phyloP scores from a whole-genome alignment of 371 early-diverging fungal species.

The Mucor racemosus region DNA sequence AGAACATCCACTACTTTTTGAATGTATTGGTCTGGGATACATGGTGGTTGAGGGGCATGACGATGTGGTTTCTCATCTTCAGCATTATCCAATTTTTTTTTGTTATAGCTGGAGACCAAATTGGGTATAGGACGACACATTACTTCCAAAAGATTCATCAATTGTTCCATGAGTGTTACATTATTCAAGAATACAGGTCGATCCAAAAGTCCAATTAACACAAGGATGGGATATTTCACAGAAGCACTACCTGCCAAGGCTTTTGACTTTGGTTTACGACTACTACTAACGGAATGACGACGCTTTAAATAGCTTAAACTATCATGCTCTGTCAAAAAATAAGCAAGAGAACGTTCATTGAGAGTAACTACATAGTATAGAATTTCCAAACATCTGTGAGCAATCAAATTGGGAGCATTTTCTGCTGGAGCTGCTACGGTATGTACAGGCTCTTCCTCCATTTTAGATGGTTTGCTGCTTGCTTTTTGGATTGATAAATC shows the following conservation, averaged over 20 bases:
- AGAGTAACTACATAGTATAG: constrained; percentile 74
- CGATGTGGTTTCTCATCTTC: constrained; percentile 4
- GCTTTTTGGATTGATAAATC: constrained; percentile 1
- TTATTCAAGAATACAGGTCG: constrained; percentile 80
- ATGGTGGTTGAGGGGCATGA: constrained; percentile 62
- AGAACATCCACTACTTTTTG: constrained; percentile 87
- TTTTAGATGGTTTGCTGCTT: not conserved
- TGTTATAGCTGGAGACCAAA: constrained; percentile 57
- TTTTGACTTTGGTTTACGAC: constrained; percentile 26
- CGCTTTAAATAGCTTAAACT: constrained; percentile 27
- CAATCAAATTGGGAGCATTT: constrained; percentile 79
- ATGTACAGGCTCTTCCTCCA: not conserved
- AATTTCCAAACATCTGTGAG: constrained; percentile 87
- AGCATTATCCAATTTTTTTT: constrained; percentile 25
- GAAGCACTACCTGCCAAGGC: not conserved
- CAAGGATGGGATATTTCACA: constrained; percentile 75
- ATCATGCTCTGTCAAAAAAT: constrained; percentile 80
- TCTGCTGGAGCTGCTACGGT: constrained; percentile 23
- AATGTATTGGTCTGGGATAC: constrained; percentile 76
- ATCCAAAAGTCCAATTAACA: constrained; percentile 84
- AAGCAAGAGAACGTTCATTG: constrained; percentile 67
- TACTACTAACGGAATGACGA: not conserved
- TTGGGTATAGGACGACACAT: constrained; percentile 75
- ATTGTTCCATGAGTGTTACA: constrained; percentile 80
- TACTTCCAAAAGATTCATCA: constrained; percentile 84